phyloP scores from a whole-genome alignment of 305 asterid genomes.

The Fraxinus angustifolia region DNA sequence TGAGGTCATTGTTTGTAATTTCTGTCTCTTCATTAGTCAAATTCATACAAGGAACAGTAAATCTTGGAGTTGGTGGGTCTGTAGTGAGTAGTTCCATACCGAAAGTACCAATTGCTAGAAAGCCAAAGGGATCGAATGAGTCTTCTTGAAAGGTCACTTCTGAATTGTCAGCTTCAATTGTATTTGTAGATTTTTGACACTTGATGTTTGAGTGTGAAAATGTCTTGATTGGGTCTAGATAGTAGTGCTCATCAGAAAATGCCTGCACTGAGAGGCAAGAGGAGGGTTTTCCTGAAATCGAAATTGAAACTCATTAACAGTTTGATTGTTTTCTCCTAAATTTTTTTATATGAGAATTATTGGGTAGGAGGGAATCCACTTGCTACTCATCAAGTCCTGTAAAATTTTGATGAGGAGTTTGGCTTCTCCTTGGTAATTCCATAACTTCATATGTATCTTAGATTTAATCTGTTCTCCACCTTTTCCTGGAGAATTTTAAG shows the following conservation, averaged over 20 bases:
- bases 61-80: constrained; percentile 72
- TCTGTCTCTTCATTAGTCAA: constrained; percentile 35
- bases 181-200: constrained; percentile 28
- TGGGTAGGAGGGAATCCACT: constrained; percentile 1
- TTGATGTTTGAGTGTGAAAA: constrained; percentile 28
- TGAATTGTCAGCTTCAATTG: constrained; percentile 24
- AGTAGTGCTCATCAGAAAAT: constrained; percentile 40
- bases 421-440: neutral
- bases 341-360: constrained; percentile 20
- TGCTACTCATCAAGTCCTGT: neutral
- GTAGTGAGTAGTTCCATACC: constrained; percentile 48
- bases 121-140: constrained; percentile 49
- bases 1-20: constrained; percentile 57
- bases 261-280: constrained; percentile 39
- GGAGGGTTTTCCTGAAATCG: constrained; percentile 45
- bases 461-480: neutral
- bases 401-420: neutral
- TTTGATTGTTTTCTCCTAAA: neutral
- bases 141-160: constrained; percentile 44
- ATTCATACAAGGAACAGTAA: constrained; percentile 37
- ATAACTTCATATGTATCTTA: neutral
- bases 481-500: constrained; percentile 10
- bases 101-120: constrained; percentile 84
- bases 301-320: constrained; percentile 22
- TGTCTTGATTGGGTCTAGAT: constrained; percentile 37